phyloP scores from a whole-genome alignment of 2,329 filamentous ascomycete genomes.

The Leptosphaerulina australis region DNA sequence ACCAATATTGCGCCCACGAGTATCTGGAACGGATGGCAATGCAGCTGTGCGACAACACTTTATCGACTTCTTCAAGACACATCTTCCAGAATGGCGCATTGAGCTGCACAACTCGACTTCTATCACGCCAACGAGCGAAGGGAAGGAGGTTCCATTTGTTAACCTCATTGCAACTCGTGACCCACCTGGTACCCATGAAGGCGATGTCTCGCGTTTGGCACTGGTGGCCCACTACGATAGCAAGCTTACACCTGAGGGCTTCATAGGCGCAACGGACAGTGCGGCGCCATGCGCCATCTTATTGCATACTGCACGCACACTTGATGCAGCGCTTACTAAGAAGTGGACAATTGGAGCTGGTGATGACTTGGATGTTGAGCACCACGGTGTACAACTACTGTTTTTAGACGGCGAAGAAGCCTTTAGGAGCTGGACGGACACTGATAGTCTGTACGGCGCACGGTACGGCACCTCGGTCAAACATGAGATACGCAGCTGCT shows the following conservation, averaged over 20 bases:
- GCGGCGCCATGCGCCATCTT: slow-evolving; percentile 95
- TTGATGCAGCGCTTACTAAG: slow-evolving; percentile 80
- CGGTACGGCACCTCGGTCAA: slow-evolving; percentile 59
- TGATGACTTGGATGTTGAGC: slow-evolving; percentile 64
- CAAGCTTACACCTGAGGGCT: slow-evolving; percentile 78
- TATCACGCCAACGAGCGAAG: slow-evolving; percentile 77
- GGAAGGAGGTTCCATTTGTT: slow-evolving; percentile 76
- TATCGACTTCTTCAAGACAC: slow-evolving; percentile 75
- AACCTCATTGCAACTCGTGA: slow-evolving; percentile 92
- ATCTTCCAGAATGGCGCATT: slow-evolving; percentile 81
- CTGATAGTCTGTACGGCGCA: slow-evolving; percentile 88
- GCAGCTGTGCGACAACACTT: slow-evolving; percentile 81
- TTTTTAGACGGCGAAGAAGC: slow-evolving; percentile 95
- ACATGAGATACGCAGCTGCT: not conserved
- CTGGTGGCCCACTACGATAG: slow-evolving; percentile 96
- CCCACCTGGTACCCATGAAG: slow-evolving; percentile 75
- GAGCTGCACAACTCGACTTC: slow-evolving; percentile 87
- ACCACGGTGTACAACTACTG: slow-evolving; percentile 85
- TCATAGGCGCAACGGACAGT: slow-evolving; percentile 92
- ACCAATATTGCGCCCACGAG: slow-evolving; percentile 84
- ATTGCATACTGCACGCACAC: slow-evolving; percentile 79
- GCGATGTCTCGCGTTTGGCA: slow-evolving; percentile 81
- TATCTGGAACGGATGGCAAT: slow-evolving; percentile 83
- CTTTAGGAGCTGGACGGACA: slow-evolving; percentile 77
- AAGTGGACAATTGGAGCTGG: slow-evolving; percentile 72